Evolutionary conservation across 352 stramenopile genomes (phyloP), one percentile per base, ranked within the genome.

Genomic region (Phytophthora idaei): DNA sequence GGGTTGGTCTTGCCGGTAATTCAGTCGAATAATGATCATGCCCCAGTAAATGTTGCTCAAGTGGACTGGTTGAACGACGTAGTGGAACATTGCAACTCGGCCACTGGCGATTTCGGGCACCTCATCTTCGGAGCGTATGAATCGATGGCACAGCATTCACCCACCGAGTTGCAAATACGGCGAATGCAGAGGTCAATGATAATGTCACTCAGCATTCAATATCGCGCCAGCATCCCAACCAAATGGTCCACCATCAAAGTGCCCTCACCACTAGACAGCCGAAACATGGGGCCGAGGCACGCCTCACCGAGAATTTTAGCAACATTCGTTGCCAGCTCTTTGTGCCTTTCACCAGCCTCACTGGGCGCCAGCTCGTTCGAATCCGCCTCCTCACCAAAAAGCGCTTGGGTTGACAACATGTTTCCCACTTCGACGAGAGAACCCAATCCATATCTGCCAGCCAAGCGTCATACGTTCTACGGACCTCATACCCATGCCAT

Each of bases 401-500:
- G 15, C 7, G 17, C 39, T 21, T 21, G 21, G 21, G 21, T 21
- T 17, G 14, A 39, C 34, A 39, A 9, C 7, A 14, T 39, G 31
- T 39, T 39, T 39, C 10, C 25, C 56, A 63, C 14, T 63, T 32
- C 2, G 45, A 53, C n/a, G 54, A 48, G 15, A 48, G 5, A 27
- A 48, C 25, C 27, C 25, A 52, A 10, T 52, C 46, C 46, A 52
- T 37, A 21, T 52, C 46, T 36, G 27, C 27, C 5, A 21, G 12
- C 46, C 46, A 52, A 21, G 9, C 9, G 9, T 28, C 46, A 32
- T 27, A 52, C 46, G 37, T 52, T 6, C 25, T 9, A 4, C 15
- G 17, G 42, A 28, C 25, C 4, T 29, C 21, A 5, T 51, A 51
- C 34, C 5, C 45, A 51, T 34, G 8, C 45, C 21, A 21, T 21